Evolutionary conservation across 164 flowering plant genomes (phyloP).

Genomic region (grape (Vitis vinifera)): ASM3070453v1 NC_081806.1:531001-531500

Average conservation of each 20-base stretch:
- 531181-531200: constrained; percentile 87
- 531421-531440: too few relatives aligned
- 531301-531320: constrained; percentile 41
- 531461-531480: too few relatives aligned
- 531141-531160: neutral
- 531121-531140: constrained; percentile 1
- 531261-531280: constrained; percentile 75
- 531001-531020: constrained; percentile 41
- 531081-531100: constrained; percentile 34
- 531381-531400: too few relatives aligned
- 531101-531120: constrained; percentile 2
- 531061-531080: constrained; percentile 73
- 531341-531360: neutral
- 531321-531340: neutral
- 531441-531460: too few relatives aligned
- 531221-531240: constrained; percentile 68
- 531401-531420: too few relatives aligned
- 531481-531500: too few relatives aligned
- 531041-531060: constrained; percentile 68
- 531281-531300: constrained; percentile 88
- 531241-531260: constrained; percentile 67
- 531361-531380: neutral
- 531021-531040: constrained; percentile 63
- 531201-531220: constrained; percentile 84
- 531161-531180: constrained; percentile 97